These are phyloP conservation scores for Sungouiozyma ichnusensis DNA, from an alignment of 805 yeast genomes.

Conservation along the genomic window DNA sequence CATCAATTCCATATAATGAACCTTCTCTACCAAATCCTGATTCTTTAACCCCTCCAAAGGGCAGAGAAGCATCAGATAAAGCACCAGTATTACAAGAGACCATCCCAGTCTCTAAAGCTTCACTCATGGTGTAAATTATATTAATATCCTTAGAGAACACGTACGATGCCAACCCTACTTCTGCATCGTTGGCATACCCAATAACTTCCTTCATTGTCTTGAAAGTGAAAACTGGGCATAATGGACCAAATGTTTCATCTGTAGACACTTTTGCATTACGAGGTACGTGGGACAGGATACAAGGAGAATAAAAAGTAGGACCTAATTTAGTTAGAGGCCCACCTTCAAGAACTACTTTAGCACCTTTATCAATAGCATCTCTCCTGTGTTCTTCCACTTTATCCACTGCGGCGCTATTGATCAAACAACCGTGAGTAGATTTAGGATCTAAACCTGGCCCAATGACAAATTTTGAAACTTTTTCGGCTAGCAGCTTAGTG, in stretches of 20 bases:
- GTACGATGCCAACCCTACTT: slow-evolving; percentile 50
- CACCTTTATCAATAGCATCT: slow-evolving; percentile 48
- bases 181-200: slow-evolving; percentile 42
- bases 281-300: slow-evolving; percentile 42
- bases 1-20: slow-evolving; percentile 50
- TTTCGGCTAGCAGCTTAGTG: slow-evolving; percentile 32
- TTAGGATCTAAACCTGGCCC: slow-evolving; percentile 47
- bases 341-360: slow-evolving; percentile 40
- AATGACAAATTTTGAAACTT: slow-evolving; percentile 38
- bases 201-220: slow-evolving; percentile 45
- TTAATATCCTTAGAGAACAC: slow-evolving; percentile 44
- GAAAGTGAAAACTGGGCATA: slow-evolving; percentile 47
- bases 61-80: slow-evolving; percentile 45
- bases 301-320: slow-evolving; percentile 43
- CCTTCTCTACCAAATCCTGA: slow-evolving; percentile 69
- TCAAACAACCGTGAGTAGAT: slow-evolving; percentile 48
- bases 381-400: slow-evolving; percentile 45
- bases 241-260: slow-evolving; percentile 61
- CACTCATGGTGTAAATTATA: slow-evolving; percentile 42
- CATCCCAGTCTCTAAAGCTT: slow-evolving; percentile 54
- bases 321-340: slow-evolving; percentile 43
- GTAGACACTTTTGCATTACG: slow-evolving; percentile 38
- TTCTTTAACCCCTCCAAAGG: slow-evolving; percentile 55
- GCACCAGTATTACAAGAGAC: slow-evolving; percentile 51
- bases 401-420: slow-evolving; percentile 38